Percentiles rank a stretch among this genome's conserved stretches.
phyloP scores from a whole-genome alignment of 768 basidiomycete species.

The Lepiota brunneoincarnata region DNA sequence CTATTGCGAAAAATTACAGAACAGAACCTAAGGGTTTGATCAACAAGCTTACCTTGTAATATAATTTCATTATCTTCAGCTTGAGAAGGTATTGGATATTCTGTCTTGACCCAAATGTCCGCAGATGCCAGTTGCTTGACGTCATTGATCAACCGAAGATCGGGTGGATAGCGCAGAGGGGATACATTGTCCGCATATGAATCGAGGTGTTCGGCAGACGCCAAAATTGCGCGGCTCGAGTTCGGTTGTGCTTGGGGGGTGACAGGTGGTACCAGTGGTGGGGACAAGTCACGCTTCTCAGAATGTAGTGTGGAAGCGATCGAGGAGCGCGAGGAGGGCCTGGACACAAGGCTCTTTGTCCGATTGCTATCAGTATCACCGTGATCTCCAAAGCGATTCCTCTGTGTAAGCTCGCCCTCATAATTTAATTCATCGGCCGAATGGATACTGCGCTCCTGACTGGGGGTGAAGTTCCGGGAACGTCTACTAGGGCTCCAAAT shows the following conservation, averaged over 20 bases:
- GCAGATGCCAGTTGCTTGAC: background rate
- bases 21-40: conserved; percentile 1
- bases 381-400: conserved; percentile 14
- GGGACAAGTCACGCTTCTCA: conserved; percentile 28
- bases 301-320: conserved; percentile 52
- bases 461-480: background rate
- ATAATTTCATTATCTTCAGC: conserved; percentile 8
- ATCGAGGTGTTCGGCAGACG: background rate
- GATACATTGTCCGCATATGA: background rate
- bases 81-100: background rate
- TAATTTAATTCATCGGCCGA: background rate
- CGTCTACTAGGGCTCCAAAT: background rate
- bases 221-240: background rate
- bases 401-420: conserved; percentile 3
- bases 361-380: conserved; percentile 15
- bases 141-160: background rate
- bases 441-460: background rate
- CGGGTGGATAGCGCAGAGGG: background rate
- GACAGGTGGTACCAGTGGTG: conserved; percentile 13
- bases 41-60: conserved; percentile 8
- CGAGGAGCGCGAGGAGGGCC: conserved; percentile 54
- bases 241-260: background rate
- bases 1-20: conserved; percentile 5
- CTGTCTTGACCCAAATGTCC: background rate
- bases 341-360: conserved; percentile 25